Evolutionary conservation across 2,329 filamentous ascomycete species (phyloP), one percentile per base, ranked within the genome.

Genomic region (Sclerotinia spermophila): DNA sequence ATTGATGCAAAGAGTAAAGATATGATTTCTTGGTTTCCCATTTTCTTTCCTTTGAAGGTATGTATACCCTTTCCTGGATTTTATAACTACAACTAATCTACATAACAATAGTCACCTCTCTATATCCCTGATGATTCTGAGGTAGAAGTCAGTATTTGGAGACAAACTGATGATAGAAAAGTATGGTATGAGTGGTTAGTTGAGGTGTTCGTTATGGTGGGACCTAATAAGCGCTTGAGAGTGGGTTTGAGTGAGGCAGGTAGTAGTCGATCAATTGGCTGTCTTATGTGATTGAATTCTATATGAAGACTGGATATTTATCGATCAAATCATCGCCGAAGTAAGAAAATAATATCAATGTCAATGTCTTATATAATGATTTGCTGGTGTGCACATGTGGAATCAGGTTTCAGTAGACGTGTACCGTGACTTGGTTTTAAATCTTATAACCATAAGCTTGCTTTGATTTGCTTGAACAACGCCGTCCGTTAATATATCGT

Each of bases 171-270:
- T 78, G 93, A 97, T 79, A 89, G 91, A 51, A 96, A 92, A 80
- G 96, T 99, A 11, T 99, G 96, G 96, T 99, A 99, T 80, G 96
- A 99, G 80, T 99, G 96, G 96, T 85, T 96, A 72, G 90, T 97
- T 2, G 96, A 98, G 80, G 92, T 92, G 17, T 97, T 90, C 80
- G 86, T 85, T 30, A 90, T 87, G 83, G 81, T 87, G 65, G 86
- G 86, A 1, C 85, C 85, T n/a, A 83, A 85, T 53, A 83, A 84
- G 74, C 83, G 90, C 69, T 84, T 92, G 80, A 90, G 90, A 81
- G 82, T 93, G 27, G 90, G 84, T 7, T 83, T 84, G 62, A 90
- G 88, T 60, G 90, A 90, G 67, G 79, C 92, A 75, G 90, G 90
- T 77, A 92, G 87, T 76, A 92, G 89, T 78, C 85, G 87, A 70